Conservation (phyloP, 2,329 filamentous ascomycete genomes). For the Piedraia hortae region DNA sequence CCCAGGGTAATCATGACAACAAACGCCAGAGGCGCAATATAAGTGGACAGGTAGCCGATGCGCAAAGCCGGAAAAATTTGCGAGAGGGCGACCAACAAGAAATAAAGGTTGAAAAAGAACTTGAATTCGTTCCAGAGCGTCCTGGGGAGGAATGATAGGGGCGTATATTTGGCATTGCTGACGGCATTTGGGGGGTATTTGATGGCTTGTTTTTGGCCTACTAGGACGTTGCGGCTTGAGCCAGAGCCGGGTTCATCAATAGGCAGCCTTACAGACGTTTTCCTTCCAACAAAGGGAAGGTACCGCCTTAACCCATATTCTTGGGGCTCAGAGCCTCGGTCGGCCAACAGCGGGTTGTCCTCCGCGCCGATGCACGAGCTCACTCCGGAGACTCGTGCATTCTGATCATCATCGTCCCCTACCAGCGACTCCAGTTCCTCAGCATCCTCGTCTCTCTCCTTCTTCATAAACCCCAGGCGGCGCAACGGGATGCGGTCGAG, state of each 20-base stretch:
- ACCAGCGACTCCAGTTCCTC: constrained; percentile 35
- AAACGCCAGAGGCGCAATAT: constrained; percentile 74
- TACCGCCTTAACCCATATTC: constrained; percentile 8
- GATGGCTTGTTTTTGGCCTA: constrained; percentile 44
- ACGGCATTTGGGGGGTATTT: constrained; percentile 75
- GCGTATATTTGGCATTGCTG: constrained; percentile 93
- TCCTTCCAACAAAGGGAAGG: constrained; percentile 6
- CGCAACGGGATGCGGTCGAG: constrained; percentile 42
- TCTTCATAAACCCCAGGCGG: constrained; percentile 18
- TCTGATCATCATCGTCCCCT: constrained; percentile 1
- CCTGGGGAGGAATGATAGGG: constrained; percentile 74
- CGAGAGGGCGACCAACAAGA: constrained; percentile 77
- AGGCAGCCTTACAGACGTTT: constrained; percentile 7
- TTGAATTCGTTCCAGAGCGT: constrained; percentile 98
- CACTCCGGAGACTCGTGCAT: constrained; percentile 12
- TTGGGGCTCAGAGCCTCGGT: constrained; percentile 3
- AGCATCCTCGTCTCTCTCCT: constrained; percentile 26
- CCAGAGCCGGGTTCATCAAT: constrained; percentile 27
- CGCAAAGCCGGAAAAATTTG: constrained; percentile 71
- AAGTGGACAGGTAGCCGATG: constrained; percentile 86
- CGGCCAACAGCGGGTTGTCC: constrained; percentile 13
- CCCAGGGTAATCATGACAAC: constrained; percentile 78
- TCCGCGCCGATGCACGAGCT: background rate
- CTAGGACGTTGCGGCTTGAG: constrained; percentile 44
- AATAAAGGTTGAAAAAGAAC: constrained; percentile 99